A percentile compares a stretch with the other conserved stretches of the same genome.
These are phyloP conservation scores for Cornus kousa DNA, from an alignment of 148 eudicot species.

Conservation along the genomic window DNA sequence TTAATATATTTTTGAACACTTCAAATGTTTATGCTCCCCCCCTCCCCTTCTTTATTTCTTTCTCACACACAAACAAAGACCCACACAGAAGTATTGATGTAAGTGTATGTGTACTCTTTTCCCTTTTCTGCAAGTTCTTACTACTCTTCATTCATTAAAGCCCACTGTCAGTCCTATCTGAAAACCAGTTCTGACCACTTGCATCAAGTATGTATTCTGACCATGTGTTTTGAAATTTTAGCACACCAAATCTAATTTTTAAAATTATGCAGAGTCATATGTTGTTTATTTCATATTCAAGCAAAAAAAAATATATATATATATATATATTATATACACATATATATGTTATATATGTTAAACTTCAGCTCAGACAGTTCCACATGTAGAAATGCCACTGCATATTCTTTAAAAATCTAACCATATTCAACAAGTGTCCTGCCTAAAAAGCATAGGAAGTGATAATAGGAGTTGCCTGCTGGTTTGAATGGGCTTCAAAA, in stretches of 20 bases:
- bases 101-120: neutral
- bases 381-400: neutral
- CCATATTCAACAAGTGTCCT: neutral
- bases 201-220: neutral
- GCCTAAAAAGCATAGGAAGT: neutral
- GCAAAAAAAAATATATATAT: too few relatives aligned
- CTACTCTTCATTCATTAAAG: neutral
- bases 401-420: neutral
- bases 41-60: neutral
- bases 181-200: neutral
- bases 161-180: neutral
- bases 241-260: too few relatives aligned
- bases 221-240: neutral
- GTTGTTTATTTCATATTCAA: too few relatives aligned
- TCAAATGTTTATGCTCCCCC: neutral
- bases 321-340: too few relatives aligned
- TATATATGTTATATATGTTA: too few relatives aligned
- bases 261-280: neutral
- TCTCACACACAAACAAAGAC: neutral
- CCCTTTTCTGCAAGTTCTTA: neutral
- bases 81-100: neutral
- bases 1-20: too few relatives aligned
- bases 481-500: constrained; percentile 97
- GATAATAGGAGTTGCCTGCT: constrained; percentile 57
- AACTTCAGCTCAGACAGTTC: neutral